Conservation (phyloP, 768 basidiomycete species). For the Xerocomellus chrysenteron region DNA sequence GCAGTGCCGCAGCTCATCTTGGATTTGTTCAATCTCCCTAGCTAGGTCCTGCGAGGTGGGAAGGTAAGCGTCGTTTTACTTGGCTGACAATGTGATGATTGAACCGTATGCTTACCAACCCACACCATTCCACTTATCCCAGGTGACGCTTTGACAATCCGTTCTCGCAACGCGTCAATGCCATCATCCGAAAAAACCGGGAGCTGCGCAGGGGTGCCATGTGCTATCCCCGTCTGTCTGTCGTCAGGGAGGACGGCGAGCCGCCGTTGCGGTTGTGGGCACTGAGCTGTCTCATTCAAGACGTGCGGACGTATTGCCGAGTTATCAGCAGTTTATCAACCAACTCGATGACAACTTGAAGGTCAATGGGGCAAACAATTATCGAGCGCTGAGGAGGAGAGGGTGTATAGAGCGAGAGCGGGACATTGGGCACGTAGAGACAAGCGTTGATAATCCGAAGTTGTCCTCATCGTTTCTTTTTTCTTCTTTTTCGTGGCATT, state of each 20-base stretch:
- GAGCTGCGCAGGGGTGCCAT: constrained; percentile 85
- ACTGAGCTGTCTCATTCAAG: constrained; percentile 90
- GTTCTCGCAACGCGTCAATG: constrained; percentile 95
- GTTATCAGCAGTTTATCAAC: constrained; percentile 92
- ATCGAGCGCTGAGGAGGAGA: constrained; percentile 8
- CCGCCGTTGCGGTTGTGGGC: constrained; percentile 95
- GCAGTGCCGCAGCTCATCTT: constrained; percentile 92
- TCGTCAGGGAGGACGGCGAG: constrained; percentile 98
- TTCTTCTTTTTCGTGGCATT: neutral
- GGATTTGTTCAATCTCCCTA: constrained; percentile 92
- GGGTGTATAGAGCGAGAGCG: neutral
- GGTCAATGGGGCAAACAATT: constrained; percentile 40
- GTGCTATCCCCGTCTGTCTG: constrained; percentile 91
- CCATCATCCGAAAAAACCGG: constrained; percentile 89
- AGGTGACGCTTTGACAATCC: constrained; percentile 94
- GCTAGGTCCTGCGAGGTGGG: constrained; percentile 85
- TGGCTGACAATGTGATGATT: neutral
- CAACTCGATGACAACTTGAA: constrained; percentile 77
- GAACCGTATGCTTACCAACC: neutral
- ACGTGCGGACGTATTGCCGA: constrained; percentile 91
- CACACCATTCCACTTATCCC: neutral
- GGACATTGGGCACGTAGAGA: neutral
- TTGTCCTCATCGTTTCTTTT: neutral
- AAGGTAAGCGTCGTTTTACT: constrained; percentile 54
- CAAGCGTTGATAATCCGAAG: neutral